phyloP scores from a whole-genome alignment of 352 stramenopile species.

The Blastocystis sp. region DNA sequence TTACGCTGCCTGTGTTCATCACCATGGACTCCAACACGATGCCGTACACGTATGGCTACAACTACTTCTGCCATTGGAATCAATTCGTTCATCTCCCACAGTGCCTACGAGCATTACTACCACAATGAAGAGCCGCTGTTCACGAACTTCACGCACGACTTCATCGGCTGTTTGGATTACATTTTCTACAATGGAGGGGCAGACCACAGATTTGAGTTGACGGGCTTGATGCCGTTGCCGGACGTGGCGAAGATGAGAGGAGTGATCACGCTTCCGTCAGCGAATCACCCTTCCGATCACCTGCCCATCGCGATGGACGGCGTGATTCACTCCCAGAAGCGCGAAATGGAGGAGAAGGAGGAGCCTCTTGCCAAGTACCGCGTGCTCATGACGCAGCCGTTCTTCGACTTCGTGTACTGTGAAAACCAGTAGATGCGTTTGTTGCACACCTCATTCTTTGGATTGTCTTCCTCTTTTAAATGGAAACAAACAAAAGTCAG shows the following conservation, averaged over 20 bases:
- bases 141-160: constrained; percentile 8
- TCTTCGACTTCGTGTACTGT: background rate
- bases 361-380: background rate
- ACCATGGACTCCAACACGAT: constrained; percentile 14
- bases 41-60: constrained; percentile 16
- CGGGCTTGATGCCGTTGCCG: background rate
- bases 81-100: background rate
- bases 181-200: background rate
- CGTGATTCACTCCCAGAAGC: background rate
- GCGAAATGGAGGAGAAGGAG: background rate
- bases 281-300: background rate
- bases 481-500: too few relatives aligned
- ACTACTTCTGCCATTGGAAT: constrained; percentile 7
- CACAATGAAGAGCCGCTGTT: background rate
- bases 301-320: background rate
- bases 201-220: background rate
- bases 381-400: background rate
- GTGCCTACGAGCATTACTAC: constrained; percentile 15
- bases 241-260: background rate
- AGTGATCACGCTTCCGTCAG: background rate
- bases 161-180: constrained; percentile 20
- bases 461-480: too few relatives aligned
- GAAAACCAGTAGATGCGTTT: too few relatives aligned
- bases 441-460: too few relatives aligned
- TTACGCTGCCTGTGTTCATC: background rate